Evolutionary conservation across 2,329 filamentous ascomycete species (phyloP).

Genomic region (Aspergillus sp.): DNA sequence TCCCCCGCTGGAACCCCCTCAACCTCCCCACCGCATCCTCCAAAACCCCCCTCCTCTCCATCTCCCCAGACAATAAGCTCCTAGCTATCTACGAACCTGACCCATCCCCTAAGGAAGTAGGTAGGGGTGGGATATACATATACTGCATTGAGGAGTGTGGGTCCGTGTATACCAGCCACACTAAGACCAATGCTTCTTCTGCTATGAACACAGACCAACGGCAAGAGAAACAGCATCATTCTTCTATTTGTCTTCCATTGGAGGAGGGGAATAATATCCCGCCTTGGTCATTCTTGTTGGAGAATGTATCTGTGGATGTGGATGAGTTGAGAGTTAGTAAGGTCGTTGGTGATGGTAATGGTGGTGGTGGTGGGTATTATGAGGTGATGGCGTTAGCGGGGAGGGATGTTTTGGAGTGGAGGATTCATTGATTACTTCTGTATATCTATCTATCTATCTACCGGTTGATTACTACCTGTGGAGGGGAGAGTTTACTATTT

Average conservation of each 20-base stretch:
- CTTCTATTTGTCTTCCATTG: no score
- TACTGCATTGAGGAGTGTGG: slow-evolving; percentile 12
- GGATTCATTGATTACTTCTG: slow-evolving; percentile 2
- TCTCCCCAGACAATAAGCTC: slow-evolving; percentile 20
- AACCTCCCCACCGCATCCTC: slow-evolving; percentile 24
- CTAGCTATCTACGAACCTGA: slow-evolving; percentile 24
- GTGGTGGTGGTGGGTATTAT: not conserved
- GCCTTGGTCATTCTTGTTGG: not conserved
- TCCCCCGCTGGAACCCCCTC: slow-evolving; percentile 12
- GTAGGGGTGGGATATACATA: slow-evolving; percentile 10
- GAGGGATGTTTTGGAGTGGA: slow-evolving; percentile 5
- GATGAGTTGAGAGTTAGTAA: not conserved
- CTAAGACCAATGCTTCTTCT: not conserved
- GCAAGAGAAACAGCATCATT: not conserved
- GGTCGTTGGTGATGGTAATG: not conserved
- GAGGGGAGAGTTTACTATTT: no score
- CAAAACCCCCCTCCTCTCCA: slow-evolving; percentile 12
- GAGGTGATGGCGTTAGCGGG: not conserved
- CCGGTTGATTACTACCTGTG: no score
- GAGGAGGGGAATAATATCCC: slow-evolving; percentile 9
- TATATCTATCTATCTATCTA: no score
- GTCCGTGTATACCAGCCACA: slow-evolving; percentile 1
- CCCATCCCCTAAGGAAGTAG: no score
- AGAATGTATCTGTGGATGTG: not conserved
- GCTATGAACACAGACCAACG: not conserved